These are phyloP conservation scores for Sphaceloma murrayae DNA, from an alignment of 2,329 filamentous ascomycete species.

Conservation along the genomic window DNA sequence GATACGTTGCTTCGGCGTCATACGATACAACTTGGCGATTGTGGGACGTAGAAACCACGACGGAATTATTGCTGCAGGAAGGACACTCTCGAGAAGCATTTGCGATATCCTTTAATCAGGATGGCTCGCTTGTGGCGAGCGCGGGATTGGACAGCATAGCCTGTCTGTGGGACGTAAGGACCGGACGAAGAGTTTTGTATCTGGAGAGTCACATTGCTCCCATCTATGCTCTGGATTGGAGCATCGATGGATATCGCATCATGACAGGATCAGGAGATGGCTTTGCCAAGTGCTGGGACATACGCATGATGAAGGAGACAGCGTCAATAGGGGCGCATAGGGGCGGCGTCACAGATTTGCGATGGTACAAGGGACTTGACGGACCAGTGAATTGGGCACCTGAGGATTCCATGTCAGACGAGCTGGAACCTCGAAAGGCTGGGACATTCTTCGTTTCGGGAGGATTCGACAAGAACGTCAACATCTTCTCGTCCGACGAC, in stretches of 20 bases:
- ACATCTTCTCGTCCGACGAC: constrained; percentile 92
- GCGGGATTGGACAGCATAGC: constrained; percentile 93
- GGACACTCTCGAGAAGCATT: constrained; percentile 93
- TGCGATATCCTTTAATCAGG: constrained; percentile 76
- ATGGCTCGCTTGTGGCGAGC: constrained; percentile 82
- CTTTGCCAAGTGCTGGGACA: constrained; percentile 96
- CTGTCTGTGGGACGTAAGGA: constrained; percentile 87
- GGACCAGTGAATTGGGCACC: constrained; percentile 43
- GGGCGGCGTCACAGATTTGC: constrained; percentile 81
- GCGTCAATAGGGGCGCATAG: constrained; percentile 85
- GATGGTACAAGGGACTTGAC: constrained; percentile 87
- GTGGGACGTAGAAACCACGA: constrained; percentile 83
- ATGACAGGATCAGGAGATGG: constrained; percentile 88
- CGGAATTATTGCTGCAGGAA: constrained; percentile 80
- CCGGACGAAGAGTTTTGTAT: constrained; percentile 90
- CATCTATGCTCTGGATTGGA: constrained; percentile 90
- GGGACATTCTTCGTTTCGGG: constrained; percentile 85
- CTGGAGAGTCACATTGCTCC: constrained; percentile 88
- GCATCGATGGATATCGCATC: constrained; percentile 79
- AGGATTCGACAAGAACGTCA: constrained; percentile 91
- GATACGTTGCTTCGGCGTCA: constrained; percentile 82
- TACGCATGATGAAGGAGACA: constrained; percentile 74
- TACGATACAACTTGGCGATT: constrained; percentile 95
- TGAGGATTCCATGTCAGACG: constrained; percentile 22
- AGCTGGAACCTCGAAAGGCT: constrained; percentile 61